A percentile compares a stretch with the other conserved stretches of the same genome.
Conservation (phyloP, 2,329 filamentous ascomycete species). For the Colletotrichum sp. region DNA sequence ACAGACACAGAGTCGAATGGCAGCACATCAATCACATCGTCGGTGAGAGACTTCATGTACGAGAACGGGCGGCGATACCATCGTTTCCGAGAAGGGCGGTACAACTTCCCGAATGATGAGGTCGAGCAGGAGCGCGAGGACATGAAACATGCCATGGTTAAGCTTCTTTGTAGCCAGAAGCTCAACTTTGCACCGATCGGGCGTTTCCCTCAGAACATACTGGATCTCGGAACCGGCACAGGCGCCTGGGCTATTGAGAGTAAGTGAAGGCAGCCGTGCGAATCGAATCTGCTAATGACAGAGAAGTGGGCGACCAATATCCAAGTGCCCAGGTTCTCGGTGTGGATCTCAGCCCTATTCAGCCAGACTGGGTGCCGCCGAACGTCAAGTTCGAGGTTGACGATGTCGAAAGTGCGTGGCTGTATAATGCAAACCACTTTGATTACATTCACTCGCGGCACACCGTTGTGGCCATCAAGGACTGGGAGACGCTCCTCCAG, state of each 20-base stretch:
- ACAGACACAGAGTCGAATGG: constrained; percentile 39
- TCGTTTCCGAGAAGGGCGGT: constrained; percentile 56
- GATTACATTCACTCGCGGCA: constrained; percentile 67
- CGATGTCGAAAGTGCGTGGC: constrained; percentile 62
- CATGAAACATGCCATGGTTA: constrained; percentile 60
- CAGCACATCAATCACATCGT: constrained; percentile 42
- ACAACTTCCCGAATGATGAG: constrained; percentile 66
- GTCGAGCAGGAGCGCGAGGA: constrained; percentile 63
- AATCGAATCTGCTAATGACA: background rate
- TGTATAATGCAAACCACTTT: constrained; percentile 58
- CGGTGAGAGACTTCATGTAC: constrained; percentile 52
- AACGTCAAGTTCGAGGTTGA: constrained; percentile 63
- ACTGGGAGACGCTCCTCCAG: constrained; percentile 57
- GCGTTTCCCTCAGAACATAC: constrained; percentile 49
- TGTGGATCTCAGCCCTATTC: constrained; percentile 63
- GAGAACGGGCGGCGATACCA: constrained; percentile 67
- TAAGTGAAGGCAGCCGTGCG: constrained; percentile 27
- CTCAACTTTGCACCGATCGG: constrained; percentile 59
- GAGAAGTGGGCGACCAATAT: constrained; percentile 40
- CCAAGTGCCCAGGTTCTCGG: constrained; percentile 44
- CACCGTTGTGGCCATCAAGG: constrained; percentile 59
- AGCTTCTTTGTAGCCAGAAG: constrained; percentile 49
- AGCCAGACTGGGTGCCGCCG: constrained; percentile 60
- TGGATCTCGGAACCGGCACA: constrained; percentile 65
- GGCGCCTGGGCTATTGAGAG: constrained; percentile 65